Percentiles rank a stretch among this genome's conserved stretches.
phyloP scores from a whole-genome alignment of 441 rosid species.

The Francoa sonchifolia region DNA sequence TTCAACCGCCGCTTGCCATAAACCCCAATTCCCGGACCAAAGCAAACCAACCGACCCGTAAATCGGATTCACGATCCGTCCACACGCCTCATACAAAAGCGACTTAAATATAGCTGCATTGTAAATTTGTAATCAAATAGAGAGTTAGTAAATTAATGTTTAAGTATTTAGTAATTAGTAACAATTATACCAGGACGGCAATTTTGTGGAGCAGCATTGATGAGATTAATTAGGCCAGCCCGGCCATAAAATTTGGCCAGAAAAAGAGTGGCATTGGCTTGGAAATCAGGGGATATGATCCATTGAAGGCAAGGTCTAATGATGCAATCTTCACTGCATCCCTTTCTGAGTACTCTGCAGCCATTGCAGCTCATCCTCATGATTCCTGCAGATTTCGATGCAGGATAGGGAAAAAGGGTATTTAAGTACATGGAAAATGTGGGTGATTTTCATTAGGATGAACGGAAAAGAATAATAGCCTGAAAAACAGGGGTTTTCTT shows the following conservation, averaged over 20 bases:
- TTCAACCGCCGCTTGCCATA: slow-evolving; percentile 63
- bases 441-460: too few relatives aligned
- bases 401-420: neutral
- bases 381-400: slow-evolving; percentile 1
- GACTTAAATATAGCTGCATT: slow-evolving; percentile 56
- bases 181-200: slow-evolving; percentile 82
- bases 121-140: neutral
- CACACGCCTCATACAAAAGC: slow-evolving; percentile 64
- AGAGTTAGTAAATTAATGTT: neutral
- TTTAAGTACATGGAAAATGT: neutral
- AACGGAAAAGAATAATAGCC: too few relatives aligned
- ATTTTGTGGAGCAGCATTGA: slow-evolving; percentile 59
- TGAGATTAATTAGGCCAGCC: slow-evolving; percentile 66
- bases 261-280: slow-evolving; percentile 68
- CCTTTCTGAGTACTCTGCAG: slow-evolving; percentile 63
- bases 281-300: slow-evolving; percentile 58
- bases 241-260: slow-evolving; percentile 70
- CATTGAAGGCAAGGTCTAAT: slow-evolving; percentile 59
- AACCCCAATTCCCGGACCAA: slow-evolving; percentile 66
- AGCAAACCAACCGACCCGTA: slow-evolving; percentile 60
- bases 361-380: slow-evolving; percentile 83
- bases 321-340: slow-evolving; percentile 57
- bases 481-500: too few relatives aligned
- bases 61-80: slow-evolving; percentile 66
- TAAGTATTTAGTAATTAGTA: too few relatives aligned